phyloP scores from a whole-genome alignment of 352 stramenopile genomes.

The Halophytophthora polymorphica region DNA sequence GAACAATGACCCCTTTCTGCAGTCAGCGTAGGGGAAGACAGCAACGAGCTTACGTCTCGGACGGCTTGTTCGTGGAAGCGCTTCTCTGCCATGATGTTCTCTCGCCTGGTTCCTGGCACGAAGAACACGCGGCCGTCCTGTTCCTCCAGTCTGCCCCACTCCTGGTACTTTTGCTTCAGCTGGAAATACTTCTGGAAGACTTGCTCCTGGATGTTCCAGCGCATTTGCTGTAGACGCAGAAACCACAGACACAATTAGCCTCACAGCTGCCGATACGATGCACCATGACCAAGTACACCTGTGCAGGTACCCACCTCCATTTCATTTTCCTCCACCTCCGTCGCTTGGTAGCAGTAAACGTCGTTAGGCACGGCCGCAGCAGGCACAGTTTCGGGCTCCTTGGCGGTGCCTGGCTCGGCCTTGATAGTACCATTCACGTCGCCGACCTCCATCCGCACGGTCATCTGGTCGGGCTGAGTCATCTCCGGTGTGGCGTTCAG shows the following conservation, averaged over 20 bases:
- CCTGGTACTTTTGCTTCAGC: constrained; percentile 44
- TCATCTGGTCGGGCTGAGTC: constrained; percentile 54
- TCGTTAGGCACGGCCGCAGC: constrained; percentile 21
- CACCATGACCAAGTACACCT: too few species aligned
- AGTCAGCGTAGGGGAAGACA: background rate
- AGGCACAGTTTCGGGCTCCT: constrained; percentile 25
- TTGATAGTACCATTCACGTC: constrained; percentile 42
- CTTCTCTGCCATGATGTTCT: constrained; percentile 67
- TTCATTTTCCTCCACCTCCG: constrained; percentile 63
- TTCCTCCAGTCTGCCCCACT: constrained; percentile 57
- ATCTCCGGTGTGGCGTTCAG: constrained; percentile 41
- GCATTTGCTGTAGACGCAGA: constrained; percentile 42
- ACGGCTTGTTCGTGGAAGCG: constrained; percentile 66
- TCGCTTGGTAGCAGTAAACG: constrained; percentile 55
- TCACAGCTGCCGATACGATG: too few species aligned
- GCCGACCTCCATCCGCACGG: constrained; percentile 41
- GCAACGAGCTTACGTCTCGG: constrained; percentile 28
- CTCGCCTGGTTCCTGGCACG: constrained; percentile 50
- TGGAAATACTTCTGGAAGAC: constrained; percentile 61
- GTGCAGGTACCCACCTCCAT: constrained; percentile 53
- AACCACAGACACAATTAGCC: background rate
- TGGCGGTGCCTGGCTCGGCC: constrained; percentile 31
- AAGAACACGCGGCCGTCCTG: constrained; percentile 67
- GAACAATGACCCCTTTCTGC: background rate
- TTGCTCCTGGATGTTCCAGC: constrained; percentile 65